Base-by-base conservation (phyloP, 495 filamentous ascomycete species). In the Tetracladium marchalianum region DNA sequence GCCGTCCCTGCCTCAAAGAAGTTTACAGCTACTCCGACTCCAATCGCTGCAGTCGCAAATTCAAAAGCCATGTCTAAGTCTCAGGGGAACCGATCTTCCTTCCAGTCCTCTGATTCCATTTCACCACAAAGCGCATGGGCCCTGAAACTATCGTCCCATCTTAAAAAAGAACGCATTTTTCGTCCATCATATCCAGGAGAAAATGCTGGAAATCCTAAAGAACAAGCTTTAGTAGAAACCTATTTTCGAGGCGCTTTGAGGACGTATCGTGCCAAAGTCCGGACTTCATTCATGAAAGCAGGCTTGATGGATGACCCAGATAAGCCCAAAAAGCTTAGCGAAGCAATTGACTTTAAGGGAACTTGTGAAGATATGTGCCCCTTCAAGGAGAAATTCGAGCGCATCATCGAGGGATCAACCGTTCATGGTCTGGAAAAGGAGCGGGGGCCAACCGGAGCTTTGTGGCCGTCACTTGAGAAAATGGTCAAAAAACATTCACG, bases 331-430 rank as follows among this genome's bases (percentile, higher is more conserved):
- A 79, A 72, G 32, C 73, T 97, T 31, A 77, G 82, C 35, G 77
- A 95, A 48, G 90, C 92, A 4, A 85, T 96, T 36, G 83, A 82
- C 3, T 90, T 88, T 15, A 81, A 86, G 44, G 92, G 90, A 9
- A 90, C 84, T 44, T 97, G 90, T 57, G 78, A 84, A 52, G 81
- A 87, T 49, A 96, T 95, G 90, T 99, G 93, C 62, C 87, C 93
- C 0, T 82, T 90, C 52, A 95, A 80, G 57, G 93, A 99, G 65
- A 70, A 82, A 33, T 73, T 90, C 11, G 77, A 83, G 31, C 77
- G 90, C 15, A 89, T 94, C 41, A 78, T 83, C 49, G 71, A 82
- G 52, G 61, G 59, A 42, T 27, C 22, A 27, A 71, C 81, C 52
- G 66, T 82, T 24, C 71, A 70, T 59, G 52, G 49, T 1, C 62